Percentiles rank a stretch among this genome's conserved stretches.
These are phyloP conservation scores for Chlorophyllum brunneum DNA, from an alignment of 768 basidiomycete genomes.

Conservation along the genomic window DNA sequence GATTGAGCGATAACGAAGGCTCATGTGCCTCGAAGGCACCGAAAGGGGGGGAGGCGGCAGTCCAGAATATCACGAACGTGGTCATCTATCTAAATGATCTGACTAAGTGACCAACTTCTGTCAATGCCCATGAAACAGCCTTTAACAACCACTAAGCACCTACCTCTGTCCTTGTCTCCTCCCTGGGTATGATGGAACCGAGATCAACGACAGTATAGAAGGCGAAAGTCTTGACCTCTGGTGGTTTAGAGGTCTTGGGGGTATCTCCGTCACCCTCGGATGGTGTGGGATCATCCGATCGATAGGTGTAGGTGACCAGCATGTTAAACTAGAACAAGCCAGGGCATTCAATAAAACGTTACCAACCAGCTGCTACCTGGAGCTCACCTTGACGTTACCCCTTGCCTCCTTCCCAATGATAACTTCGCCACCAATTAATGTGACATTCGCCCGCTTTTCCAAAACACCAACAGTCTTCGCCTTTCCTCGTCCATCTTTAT, in stretches of 20 bases:
- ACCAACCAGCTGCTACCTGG: background rate
- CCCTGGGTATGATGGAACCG: conserved; percentile 62
- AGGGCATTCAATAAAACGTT: background rate
- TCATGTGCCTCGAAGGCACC: too few species aligned
- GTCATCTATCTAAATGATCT: too few species aligned
- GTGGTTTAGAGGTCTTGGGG: conserved; percentile 38
- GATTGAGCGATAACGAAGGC: too few species aligned
- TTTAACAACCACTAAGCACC: background rate
- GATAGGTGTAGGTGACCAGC: conserved; percentile 91
- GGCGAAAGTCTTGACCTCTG: conserved; percentile 84
- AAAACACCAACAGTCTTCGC: conserved; percentile 72
- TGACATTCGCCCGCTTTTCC: conserved; percentile 88
- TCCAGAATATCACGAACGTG: too few species aligned
- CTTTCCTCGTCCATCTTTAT: conserved; percentile 44
- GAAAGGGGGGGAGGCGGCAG: too few species aligned
- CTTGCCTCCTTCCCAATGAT: conserved; percentile 76
- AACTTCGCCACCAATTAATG: conserved; percentile 85
- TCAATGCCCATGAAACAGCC: too few species aligned
- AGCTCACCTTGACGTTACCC: conserved; percentile 73
- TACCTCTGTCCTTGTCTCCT: conserved; percentile 35
- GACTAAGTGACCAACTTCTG: too few species aligned
- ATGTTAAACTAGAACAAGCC: conserved; percentile 75
- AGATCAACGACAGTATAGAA: conserved; percentile 86
- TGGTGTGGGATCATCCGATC: conserved; percentile 78
- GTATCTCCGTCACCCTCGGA: conserved; percentile 49